phyloP scores from a whole-genome alignment of 2,329 filamentous ascomycete genomes.

The Paraphoma sp. region DNA sequence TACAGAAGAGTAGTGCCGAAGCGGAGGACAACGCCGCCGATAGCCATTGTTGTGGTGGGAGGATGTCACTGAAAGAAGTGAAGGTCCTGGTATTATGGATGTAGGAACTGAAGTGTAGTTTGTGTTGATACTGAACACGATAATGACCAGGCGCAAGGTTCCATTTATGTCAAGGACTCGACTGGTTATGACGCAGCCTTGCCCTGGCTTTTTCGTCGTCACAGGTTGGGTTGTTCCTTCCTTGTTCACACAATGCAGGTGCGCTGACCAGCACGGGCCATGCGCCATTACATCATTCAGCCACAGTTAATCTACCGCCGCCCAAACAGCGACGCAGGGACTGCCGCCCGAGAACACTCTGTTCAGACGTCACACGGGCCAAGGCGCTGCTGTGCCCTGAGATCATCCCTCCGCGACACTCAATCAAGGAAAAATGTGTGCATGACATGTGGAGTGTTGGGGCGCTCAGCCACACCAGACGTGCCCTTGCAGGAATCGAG shows the following conservation, averaged over 20 bases:
- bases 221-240: not conserved
- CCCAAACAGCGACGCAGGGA: not conserved
- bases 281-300: not conserved
- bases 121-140: not conserved
- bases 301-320: not conserved
- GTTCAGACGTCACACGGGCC: not conserved
- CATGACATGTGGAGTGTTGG: not conserved
- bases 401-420: not conserved
- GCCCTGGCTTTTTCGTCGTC: not conserved
- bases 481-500: not conserved
- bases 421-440: not conserved
- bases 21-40: constrained; percentile 70
- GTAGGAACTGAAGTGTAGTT: not conserved
- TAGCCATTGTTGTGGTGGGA: constrained; percentile 58
- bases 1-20: constrained; percentile 74
- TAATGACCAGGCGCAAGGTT: not conserved
- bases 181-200: not conserved
- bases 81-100: not conserved
- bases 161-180: not conserved
- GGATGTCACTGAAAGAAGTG: not conserved
- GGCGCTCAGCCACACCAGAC: not conserved
- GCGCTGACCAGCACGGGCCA: not conserved
- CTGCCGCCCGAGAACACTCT: not conserved
- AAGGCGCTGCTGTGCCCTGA: not conserved
- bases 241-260: not conserved